Evolutionary conservation across 805 yeast genomes (phyloP).

Genomic region (Kodamaea laetipori): DNA sequence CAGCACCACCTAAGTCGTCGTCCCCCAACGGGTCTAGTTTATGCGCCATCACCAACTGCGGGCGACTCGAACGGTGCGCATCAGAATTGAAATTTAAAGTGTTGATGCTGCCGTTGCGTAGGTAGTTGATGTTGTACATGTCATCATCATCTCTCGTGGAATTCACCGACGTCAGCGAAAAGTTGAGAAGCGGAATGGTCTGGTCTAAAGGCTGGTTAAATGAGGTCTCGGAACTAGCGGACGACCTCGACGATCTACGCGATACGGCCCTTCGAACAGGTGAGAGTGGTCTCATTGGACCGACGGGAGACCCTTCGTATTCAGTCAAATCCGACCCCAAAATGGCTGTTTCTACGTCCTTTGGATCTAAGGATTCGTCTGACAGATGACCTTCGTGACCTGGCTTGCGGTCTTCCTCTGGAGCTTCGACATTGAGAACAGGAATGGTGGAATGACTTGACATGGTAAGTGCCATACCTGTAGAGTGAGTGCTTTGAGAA

Average conservation of each 20-base stretch:
- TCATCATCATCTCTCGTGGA: constrained; percentile 7
- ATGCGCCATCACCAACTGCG: constrained; percentile 19
- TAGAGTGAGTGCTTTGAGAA: background rate
- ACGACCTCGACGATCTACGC: constrained; percentile 20
- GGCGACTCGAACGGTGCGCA: constrained; percentile 21
- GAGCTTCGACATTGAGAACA: background rate
- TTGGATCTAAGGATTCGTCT: constrained; percentile 6
- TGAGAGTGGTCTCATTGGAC: constrained; percentile 11
- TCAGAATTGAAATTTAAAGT: constrained; percentile 26
- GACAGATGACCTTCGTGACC: no score
- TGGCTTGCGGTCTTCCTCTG: background rate
- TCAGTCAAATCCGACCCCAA: constrained; percentile 11
- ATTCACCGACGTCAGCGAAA: constrained; percentile 26
- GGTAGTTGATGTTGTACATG: constrained; percentile 2
- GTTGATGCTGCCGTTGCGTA: constrained; percentile 26
- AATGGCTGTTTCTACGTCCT: constrained; percentile 8
- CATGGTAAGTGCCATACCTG: background rate
- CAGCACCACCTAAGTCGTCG: constrained; percentile 24
- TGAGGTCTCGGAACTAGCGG: constrained; percentile 21
- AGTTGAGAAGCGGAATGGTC: constrained; percentile 31
- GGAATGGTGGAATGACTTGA: constrained; percentile 1
- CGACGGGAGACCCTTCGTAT: constrained; percentile 11
- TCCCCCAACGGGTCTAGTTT: constrained; percentile 29
- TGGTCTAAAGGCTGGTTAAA: constrained; percentile 27
- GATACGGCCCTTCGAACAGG: constrained; percentile 8